A percentile compares a stretch with the other conserved stretches of the same genome.
Conservation (phyloP, 768 basidiomycete genomes). For the Lyophyllum atratum region DNA sequence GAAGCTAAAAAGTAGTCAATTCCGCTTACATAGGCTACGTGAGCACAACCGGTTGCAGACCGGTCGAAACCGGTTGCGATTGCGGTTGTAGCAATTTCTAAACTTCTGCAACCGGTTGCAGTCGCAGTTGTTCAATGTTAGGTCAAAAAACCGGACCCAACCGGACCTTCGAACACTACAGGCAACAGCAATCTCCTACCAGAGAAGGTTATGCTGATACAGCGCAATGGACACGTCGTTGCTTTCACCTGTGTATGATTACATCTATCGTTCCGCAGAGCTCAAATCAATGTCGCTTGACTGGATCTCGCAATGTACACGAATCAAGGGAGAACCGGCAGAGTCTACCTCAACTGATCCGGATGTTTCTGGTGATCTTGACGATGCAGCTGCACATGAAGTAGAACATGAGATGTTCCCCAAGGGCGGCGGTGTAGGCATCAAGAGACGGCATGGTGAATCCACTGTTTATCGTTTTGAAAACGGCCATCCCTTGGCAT, state of each 20-base stretch:
- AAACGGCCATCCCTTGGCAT: neutral
- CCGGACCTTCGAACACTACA: no score
- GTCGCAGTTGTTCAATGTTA: no score
- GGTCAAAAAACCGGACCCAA: no score
- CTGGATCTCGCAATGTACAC: constrained; percentile 22
- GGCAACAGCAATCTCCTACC: neutral
- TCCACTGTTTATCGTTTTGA: neutral
- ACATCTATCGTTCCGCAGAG: constrained; percentile 24
- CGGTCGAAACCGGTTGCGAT: no score
- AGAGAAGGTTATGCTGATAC: constrained; percentile 23
- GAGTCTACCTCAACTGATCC: neutral
- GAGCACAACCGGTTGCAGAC: no score
- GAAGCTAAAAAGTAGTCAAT: no score
- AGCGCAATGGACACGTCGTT: constrained; percentile 16
- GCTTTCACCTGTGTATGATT: constrained; percentile 32
- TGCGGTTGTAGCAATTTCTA: no score
- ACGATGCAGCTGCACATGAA: neutral
- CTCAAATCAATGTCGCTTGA: constrained; percentile 22
- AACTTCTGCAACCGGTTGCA: no score
- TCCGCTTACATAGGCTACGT: no score
- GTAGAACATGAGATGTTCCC: neutral
- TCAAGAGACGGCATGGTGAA: no score
- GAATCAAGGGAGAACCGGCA: constrained; percentile 1
- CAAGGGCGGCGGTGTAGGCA: neutral
- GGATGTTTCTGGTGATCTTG: neutral